Evolutionary conservation across 495 filamentous ascomycete species (phyloP).

Genomic region (Podospora bellae-mahoneyi): DNA sequence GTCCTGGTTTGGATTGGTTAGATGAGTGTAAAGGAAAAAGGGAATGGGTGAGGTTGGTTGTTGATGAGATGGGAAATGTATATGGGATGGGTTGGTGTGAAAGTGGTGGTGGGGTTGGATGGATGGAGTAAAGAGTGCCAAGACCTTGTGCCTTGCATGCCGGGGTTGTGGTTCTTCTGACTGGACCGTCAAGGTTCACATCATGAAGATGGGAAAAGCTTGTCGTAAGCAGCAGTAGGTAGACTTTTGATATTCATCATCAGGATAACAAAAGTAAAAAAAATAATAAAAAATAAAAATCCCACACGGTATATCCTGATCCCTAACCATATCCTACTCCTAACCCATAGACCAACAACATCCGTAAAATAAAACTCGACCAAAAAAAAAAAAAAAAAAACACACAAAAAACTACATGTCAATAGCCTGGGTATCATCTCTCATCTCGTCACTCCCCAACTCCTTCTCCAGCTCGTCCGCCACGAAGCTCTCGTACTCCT

Average conservation of each 20-base stretch:
- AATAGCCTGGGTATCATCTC: conserved; percentile 31
- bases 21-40: not conserved
- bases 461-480: conserved; percentile 87
- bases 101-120: not conserved
- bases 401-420: conserved; percentile 19
- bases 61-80: not conserved
- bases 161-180: not conserved
- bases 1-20: not conserved
- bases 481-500: conserved; percentile 89
- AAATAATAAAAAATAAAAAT: not conserved
- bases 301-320: not conserved
- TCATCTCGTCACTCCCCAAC: conserved; percentile 52
- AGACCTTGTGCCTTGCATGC: not conserved
- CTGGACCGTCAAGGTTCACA: not conserved
- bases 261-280: not conserved
- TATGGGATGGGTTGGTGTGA: no score
- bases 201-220: not conserved
- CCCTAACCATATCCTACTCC: not conserved
- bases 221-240: no score
- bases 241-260: not conserved
- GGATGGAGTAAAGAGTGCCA: not conserved
- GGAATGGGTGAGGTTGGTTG: not conserved
- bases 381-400: not conserved
- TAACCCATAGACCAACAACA: not conserved
- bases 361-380: no score